These are phyloP conservation scores for Schizosaccharomyces cryophilus DNA, from an alignment of 805 yeast genomes.

Conservation along the genomic window DNA sequence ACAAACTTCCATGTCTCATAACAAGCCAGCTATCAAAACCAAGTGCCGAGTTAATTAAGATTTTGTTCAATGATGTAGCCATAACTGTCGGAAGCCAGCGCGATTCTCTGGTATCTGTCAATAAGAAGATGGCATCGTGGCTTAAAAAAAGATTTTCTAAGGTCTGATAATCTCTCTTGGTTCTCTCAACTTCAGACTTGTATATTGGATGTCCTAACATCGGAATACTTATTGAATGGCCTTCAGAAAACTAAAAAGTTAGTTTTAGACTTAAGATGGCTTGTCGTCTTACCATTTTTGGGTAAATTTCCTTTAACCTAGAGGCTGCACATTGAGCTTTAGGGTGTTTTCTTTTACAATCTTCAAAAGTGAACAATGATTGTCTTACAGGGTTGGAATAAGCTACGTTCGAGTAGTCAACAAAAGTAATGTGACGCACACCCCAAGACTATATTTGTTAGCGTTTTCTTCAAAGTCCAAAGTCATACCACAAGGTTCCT, in stretches of 20 bases:
- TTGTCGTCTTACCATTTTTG: constrained; percentile 24
- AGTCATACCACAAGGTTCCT: constrained; percentile 31
- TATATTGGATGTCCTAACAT: constrained; percentile 72
- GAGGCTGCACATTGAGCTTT: constrained; percentile 64
- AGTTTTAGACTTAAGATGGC: not conserved
- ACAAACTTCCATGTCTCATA: constrained; percentile 61
- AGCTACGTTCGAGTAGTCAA: constrained; percentile 73
- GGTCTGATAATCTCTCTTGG: constrained; percentile 26
- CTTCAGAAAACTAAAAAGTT: constrained; percentile 18
- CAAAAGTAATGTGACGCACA: constrained; percentile 57
- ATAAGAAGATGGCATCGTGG: constrained; percentile 56
- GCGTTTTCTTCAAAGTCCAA: not conserved
- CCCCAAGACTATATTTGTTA: constrained; percentile 52
- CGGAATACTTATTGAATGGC: constrained; percentile 53
- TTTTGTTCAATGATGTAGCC: constrained; percentile 38
- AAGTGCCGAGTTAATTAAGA: constrained; percentile 73
- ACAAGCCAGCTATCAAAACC: constrained; percentile 88
- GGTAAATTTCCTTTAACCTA: constrained; percentile 48
- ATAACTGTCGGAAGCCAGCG: constrained; percentile 93
- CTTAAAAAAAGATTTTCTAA: constrained; percentile 29
- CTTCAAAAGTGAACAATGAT: constrained; percentile 60
- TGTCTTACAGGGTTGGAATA: constrained; percentile 91
- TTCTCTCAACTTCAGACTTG: constrained; percentile 28
- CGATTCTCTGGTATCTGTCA: constrained; percentile 87
- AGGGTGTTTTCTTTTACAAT: constrained; percentile 50